Percentiles rank a stretch among this genome's conserved stretches.
phyloP scores from a whole-genome alignment of 2,329 filamentous ascomycete genomes.

The Fusarium napiforme region DNA sequence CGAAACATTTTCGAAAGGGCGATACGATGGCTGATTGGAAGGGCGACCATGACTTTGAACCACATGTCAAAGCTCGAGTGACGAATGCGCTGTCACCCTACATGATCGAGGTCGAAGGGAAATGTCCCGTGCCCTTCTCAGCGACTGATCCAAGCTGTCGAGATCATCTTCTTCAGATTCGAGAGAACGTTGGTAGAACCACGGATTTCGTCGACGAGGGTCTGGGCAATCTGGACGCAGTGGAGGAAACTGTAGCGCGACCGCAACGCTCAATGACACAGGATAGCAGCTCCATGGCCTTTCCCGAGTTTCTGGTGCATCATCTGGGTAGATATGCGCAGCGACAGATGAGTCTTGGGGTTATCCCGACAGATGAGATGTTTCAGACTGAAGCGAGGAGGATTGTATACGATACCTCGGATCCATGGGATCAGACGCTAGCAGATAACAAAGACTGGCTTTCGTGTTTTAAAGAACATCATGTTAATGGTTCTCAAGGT shows the following conservation, averaged over 20 bases:
- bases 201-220: background rate
- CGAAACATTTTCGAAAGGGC: conserved; percentile 44
- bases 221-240: background rate
- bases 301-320: conserved; percentile 26
- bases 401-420: conserved; percentile 40
- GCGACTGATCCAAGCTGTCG: conserved; percentile 36
- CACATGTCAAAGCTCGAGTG: conserved; percentile 36
- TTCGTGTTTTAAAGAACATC: conserved; percentile 33
- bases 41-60: conserved; percentile 43
- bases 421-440: conserved; percentile 45
- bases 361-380: conserved; percentile 44
- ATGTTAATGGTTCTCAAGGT: background rate
- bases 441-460: conserved; percentile 46
- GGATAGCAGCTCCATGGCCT: conserved; percentile 7
- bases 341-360: conserved; percentile 33
- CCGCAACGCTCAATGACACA: background rate
- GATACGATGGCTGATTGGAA: conserved; percentile 46
- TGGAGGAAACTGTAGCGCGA: background rate
- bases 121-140: conserved; percentile 43
- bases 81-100: conserved; percentile 43
- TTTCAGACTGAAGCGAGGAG: conserved; percentile 43
- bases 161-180: conserved; percentile 40
- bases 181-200: background rate
- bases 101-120: conserved; percentile 39
- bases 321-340: conserved; percentile 40